Evolutionary conservation across 1,284 basidiomycete genomes (phyloP).

Genomic region (Ustilago shanxiensis): DNA sequence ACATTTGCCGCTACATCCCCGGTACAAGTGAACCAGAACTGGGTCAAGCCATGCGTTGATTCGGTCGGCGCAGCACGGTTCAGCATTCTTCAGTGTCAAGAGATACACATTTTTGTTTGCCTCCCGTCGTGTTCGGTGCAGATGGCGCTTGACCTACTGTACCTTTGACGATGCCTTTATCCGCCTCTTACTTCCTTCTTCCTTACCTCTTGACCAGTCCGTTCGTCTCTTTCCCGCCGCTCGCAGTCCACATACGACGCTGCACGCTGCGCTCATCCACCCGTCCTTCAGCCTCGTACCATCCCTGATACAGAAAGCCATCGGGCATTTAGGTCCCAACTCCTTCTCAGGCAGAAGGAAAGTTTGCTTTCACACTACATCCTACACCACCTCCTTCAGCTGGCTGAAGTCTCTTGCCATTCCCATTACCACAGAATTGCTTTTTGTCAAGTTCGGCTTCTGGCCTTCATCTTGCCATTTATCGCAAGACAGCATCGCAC

Average conservation of each 20-base stretch:
- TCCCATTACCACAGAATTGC: neutral
- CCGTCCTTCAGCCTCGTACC: constrained; percentile 1
- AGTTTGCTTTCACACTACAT: neutral
- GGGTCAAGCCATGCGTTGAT: neutral
- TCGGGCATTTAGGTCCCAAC: neutral
- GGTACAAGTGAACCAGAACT: neutral
- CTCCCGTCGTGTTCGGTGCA: neutral
- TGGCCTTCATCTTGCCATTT: neutral
- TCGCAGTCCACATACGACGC: neutral
- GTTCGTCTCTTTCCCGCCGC: neutral
- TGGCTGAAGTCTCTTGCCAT: constrained; percentile 18
- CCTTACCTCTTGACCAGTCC: neutral
- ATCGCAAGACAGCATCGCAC: neutral
- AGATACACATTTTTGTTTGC: neutral
- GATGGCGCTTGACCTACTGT: neutral
- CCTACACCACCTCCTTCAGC: constrained; percentile 17
- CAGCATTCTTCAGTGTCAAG: constrained; percentile 2
- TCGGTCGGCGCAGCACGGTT: neutral
- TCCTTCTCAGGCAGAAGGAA: constrained; percentile 27
- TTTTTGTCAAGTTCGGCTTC: neutral
- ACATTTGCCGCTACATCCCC: neutral
- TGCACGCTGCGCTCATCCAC: neutral
- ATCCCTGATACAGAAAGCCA: neutral
- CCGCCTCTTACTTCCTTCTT: neutral
- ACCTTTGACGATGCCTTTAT: neutral